Evolutionary conservation across 441 rosid genomes (phyloP), one percentile per base, ranked within the genome.

Genomic region (Adansonia gregorii): DNA sequence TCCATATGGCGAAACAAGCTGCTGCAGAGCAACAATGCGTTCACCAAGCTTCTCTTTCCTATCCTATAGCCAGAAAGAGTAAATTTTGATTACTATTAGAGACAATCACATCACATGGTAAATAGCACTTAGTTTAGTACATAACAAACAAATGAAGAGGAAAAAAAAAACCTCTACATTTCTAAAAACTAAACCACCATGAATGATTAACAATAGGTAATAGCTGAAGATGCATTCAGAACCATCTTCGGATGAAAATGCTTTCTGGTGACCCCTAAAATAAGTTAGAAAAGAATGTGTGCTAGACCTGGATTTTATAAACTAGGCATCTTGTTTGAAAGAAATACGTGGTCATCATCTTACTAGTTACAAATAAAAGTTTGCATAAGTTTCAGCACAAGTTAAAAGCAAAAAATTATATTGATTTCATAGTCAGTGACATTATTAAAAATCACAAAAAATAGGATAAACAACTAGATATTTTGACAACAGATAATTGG

Each of bases 1-100:
- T 79, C 99, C 99, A 67, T 89, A 93, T 1, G 99, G 99, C n/a
- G 99, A 95, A 84, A 95, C 99, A 70, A 93, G 94, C 70, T 93
- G 97, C 82, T 92, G 98, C 82, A 95, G 88, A 83, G 93, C 92
- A 19, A 89, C 86, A 49, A 95, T 90, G 35, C 91, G 89, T 76
- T 93, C 98, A 52, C 99, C 95, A 0, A 91, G 78, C 82, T 93
- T 95, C 84, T 91, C 97, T 78, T 95, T 95, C 81, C 90, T 86
- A 80, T 93, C 96, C 99, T 92, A 74, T 80, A 80, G 60, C 67
- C 83, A 77, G 61, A 81, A 78, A 46, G n/a, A 69, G 75, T 17
- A 80, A 75, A 74, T 70, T 43, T 39, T 71, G 66, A 41, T 79
- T 41, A 61, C 14, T 43, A 77, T 67, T 39, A 66, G 73, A 9